phyloP scores from a whole-genome alignment of 306 rosid genomes.

The Notholithocarpus densiflorus region DNA sequence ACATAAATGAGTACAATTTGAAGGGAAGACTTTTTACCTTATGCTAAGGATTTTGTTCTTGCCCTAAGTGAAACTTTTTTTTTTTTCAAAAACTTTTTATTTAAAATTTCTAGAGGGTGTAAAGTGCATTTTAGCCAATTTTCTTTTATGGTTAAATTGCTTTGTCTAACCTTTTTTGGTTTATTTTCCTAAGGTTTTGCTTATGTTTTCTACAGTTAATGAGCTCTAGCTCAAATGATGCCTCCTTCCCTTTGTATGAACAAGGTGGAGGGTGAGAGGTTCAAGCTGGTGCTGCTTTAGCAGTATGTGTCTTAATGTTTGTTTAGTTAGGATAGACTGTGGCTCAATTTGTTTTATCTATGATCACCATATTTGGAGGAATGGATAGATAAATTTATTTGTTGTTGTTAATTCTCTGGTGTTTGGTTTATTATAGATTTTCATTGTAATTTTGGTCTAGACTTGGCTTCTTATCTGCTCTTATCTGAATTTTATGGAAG shows the following conservation, averaged over 20 bases:
- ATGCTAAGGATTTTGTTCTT: background rate
- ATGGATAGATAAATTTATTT: background rate
- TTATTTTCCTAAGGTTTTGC: background rate
- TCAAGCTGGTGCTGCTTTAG: background rate
- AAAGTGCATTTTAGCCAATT: background rate
- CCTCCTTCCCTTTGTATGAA: too few relatives aligned
- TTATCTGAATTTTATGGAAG: conserved; percentile 37
- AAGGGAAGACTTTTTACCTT: too few relatives aligned
- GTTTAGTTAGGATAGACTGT: background rate
- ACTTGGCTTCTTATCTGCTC: conserved; percentile 15
- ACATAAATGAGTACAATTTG: too few relatives aligned
- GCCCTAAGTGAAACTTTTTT: background rate
- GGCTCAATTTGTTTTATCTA: background rate
- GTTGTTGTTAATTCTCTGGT: background rate
- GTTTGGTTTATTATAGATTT: conserved; percentile 7
- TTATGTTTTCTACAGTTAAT: too few relatives aligned
- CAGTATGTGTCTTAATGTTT: background rate
- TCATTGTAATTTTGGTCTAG: conserved; percentile 11
- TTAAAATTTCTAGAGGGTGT: too few relatives aligned
- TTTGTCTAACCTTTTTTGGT: background rate
- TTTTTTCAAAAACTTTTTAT: background rate
- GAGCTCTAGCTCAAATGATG: too few relatives aligned
- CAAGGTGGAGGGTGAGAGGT: too few relatives aligned
- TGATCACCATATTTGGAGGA: background rate
- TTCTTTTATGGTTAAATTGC: background rate